Evolutionary conservation across 306 rosid species (phyloP), one percentile per base, ranked within the genome.

Genomic region (Astragalus membranaceus): DNA sequence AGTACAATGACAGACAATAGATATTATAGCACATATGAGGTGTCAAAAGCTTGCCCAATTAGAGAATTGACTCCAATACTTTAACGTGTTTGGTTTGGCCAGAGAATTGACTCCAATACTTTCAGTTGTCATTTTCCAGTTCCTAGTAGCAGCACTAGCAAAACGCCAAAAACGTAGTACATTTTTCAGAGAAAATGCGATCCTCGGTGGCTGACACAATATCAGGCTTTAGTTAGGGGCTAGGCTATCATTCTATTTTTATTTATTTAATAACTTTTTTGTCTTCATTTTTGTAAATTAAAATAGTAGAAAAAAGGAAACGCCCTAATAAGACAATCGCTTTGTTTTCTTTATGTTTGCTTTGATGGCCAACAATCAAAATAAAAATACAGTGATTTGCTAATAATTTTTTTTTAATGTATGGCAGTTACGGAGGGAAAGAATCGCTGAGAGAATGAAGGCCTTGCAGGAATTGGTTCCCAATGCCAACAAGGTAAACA

Each of bases 391-490:
- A 16, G 5, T 57, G 11, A 17, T 46, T 39, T n/a, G 53, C 53
- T 10, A 29, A 9, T 30, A 37, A 35, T 14, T 9, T 43, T 14
- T 83, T 14, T 17, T 62, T 26, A 26, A 26, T 26, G 14, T 62
- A 78, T 79, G 84, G 71, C 89, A 95, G 99, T 81, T 95, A 79
- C 85, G 99, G 60, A 84, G 99, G 65, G 99, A 95, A 85, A 91
- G 99, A 83, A 95, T 95, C 36, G 99, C 99, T 63, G 96, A 95
- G 88, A 86, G 96, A 78, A 95, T 95, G 97, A 95, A 95, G 80
- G 86, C 97, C 1, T 86, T 95, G 79, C 97, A 95, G 64, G 99
- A 95, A 81, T 88, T 89, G 43, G 97, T 95, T 86, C 97, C 99
- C 59, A 95, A 95, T 75, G 96, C 86, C 72, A 95, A 95, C 83